phyloP scores from a whole-genome alignment of 495 filamentous ascomycete genomes.

The Penicillium maclennaniae region DNA sequence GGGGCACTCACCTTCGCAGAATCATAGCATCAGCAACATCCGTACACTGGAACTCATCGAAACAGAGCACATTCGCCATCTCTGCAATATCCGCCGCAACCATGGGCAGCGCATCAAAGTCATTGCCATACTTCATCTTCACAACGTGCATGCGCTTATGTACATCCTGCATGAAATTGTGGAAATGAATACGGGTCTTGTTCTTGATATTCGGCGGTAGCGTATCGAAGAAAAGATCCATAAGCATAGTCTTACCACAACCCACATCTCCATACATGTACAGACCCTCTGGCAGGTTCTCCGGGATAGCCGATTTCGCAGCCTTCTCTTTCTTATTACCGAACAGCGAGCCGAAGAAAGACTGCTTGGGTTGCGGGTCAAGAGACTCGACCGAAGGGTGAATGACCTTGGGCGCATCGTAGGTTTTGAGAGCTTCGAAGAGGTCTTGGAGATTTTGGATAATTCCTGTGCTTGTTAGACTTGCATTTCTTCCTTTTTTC shows the following conservation, averaged over 20 bases:
- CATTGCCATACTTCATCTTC: slow-evolving; percentile 83
- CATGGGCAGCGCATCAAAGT: slow-evolving; percentile 88
- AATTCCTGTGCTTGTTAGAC: slow-evolving; percentile 54
- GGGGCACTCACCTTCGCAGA: slow-evolving; percentile 57
- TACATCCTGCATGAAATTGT: slow-evolving; percentile 99
- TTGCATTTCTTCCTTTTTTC: background rate
- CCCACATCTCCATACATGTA: slow-evolving; percentile 98
- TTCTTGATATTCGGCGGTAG: slow-evolving; percentile 72
- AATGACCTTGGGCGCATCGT: slow-evolving; percentile 66
- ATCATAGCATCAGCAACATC: slow-evolving; percentile 99
- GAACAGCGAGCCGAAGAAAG: slow-evolving; percentile 72
- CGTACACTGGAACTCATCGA: slow-evolving; percentile 98
- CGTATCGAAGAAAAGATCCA: slow-evolving; percentile 98
- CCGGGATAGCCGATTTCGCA: slow-evolving; percentile 50
- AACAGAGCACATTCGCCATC: slow-evolving; percentile 81
- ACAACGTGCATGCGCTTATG: slow-evolving; percentile 87
- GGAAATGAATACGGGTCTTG: slow-evolving; percentile 97
- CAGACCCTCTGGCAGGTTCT: slow-evolving; percentile 76
- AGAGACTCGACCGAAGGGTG: slow-evolving; percentile 59
- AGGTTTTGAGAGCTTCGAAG: slow-evolving; percentile 74
- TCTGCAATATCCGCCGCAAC: slow-evolving; percentile 91
- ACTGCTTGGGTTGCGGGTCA: slow-evolving; percentile 49
- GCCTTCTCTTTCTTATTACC: slow-evolving; percentile 37
- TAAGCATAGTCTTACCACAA: slow-evolving; percentile 98
- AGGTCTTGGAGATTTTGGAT: slow-evolving; percentile 85